A percentile compares a stretch with the other conserved stretches of the same genome.
Conservation (phyloP, 2,329 filamentous ascomycete species). For the Huntiella omanensis region DNA sequence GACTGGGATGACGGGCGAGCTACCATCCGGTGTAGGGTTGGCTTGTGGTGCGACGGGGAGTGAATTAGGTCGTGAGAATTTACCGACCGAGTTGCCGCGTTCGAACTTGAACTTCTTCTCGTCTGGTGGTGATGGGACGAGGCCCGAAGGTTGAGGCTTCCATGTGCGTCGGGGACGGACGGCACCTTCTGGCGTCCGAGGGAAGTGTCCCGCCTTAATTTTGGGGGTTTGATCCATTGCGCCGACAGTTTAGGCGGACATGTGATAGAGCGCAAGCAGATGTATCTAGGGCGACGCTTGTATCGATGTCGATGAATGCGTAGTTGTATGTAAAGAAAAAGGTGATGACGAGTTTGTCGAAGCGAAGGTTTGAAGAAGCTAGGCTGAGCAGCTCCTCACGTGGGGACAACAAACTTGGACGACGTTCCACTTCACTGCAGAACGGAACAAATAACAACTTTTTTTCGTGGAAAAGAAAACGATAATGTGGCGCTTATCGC, state of each 20-base stretch:
- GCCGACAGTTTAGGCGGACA: conserved; percentile 2
- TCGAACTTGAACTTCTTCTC: conserved; percentile 4
- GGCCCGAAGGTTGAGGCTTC: conserved; percentile 5
- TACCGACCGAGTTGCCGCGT: background rate
- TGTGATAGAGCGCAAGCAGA: background rate
- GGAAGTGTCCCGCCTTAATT: conserved; percentile 10
- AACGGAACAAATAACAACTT: too few relatives aligned
- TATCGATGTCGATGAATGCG: too few relatives aligned
- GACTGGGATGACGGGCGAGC: conserved; percentile 57
- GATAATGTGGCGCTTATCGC: too few relatives aligned
- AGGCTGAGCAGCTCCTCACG: conserved; percentile 1
- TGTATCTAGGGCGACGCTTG: background rate
- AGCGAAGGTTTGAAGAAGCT: background rate
- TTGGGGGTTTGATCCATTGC: conserved; percentile 10
- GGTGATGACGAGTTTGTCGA: background rate
- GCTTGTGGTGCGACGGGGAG: conserved; percentile 30
- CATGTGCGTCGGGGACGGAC: conserved; percentile 10
- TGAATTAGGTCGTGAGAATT: conserved; percentile 13
- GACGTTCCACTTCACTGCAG: conserved; percentile 3
- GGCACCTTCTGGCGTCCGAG: conserved; percentile 9
- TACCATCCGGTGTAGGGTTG: conserved; percentile 14
- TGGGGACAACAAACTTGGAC: background rate
- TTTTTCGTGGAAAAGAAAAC: too few relatives aligned
- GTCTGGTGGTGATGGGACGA: conserved; percentile 5
- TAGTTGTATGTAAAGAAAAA: background rate